Percentiles rank a stretch among this genome's conserved stretches.
These are phyloP conservation scores for Geotrichum citri-aurantii DNA, from an alignment of 1,139 yeast species.

Conservation along the genomic window DNA sequence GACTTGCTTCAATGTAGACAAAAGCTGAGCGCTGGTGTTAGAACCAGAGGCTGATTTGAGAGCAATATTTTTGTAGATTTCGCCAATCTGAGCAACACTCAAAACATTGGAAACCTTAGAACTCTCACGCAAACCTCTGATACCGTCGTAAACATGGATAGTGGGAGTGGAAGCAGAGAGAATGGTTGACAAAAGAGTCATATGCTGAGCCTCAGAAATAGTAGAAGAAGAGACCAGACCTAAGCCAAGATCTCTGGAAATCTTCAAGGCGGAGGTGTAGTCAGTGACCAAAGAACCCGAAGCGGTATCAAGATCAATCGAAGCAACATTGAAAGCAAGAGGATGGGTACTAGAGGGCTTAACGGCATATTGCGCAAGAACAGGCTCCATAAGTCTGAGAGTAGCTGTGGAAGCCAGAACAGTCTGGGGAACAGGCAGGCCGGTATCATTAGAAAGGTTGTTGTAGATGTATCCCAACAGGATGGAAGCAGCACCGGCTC, in stretches of 20 bases:
- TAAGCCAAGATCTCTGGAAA: conserved; percentile 59
- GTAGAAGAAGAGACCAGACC: conserved; percentile 70
- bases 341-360: conserved; percentile 29
- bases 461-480: conserved; percentile 64
- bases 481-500: conserved; percentile 80
- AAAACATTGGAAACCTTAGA: conserved; percentile 46
- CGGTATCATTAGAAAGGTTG: conserved; percentile 17
- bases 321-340: conserved; percentile 65
- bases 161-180: conserved; percentile 59
- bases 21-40: conserved; percentile 12
- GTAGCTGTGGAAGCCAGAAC: conserved; percentile 67
- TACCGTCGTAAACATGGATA: conserved; percentile 74
- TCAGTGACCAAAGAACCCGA: conserved; percentile 55
- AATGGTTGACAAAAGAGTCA: conserved; percentile 60
- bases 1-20: conserved; percentile 18
- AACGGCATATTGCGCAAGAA: conserved; percentile 40
- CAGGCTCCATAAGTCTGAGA: conserved; percentile 60
- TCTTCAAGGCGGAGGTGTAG: conserved; percentile 57
- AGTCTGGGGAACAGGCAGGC: conserved; percentile 29
- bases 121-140: conserved; percentile 55
- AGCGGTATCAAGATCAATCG: conserved; percentile 58
- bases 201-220: conserved; percentile 46
- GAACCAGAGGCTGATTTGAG: conserved; percentile 13
- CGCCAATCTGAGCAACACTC: conserved; percentile 43
- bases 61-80: conserved; percentile 39